These are phyloP conservation scores for Nematodospora anomalae DNA, from an alignment of 1,139 yeast genomes.

Conservation along the genomic window DNA sequence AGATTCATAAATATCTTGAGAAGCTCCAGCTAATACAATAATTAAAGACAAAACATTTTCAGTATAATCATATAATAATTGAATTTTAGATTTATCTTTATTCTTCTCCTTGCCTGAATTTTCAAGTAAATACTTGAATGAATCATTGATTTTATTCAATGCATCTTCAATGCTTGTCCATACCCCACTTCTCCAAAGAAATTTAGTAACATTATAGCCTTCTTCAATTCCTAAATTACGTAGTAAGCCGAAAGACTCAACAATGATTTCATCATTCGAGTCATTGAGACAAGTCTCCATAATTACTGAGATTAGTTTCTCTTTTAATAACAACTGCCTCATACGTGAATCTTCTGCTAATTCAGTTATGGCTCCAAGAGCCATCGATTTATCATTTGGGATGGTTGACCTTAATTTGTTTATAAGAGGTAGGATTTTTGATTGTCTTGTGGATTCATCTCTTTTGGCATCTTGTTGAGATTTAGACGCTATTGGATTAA, in stretches of 20 bases:
- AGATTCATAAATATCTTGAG: conserved; percentile 58
- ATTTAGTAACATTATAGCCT: conserved; percentile 80
- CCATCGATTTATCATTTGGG: conserved; percentile 76
- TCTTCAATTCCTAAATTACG: conserved; percentile 81
- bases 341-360: conserved; percentile 67
- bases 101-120: conserved; percentile 19
- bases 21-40: conserved; percentile 65
- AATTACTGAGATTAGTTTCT: conserved; percentile 62
- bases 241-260: conserved; percentile 77
- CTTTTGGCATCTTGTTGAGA: conserved; percentile 27
- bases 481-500: conserved; percentile 45
- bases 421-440: conserved; percentile 67
- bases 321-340: conserved; percentile 66
- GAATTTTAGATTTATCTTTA: conserved; percentile 43
- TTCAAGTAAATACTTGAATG: conserved; percentile 45
- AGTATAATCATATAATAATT: conserved; percentile 59
- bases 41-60: conserved; percentile 74
- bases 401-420: conserved; percentile 60
- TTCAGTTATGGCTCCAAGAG: conserved; percentile 70
- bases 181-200: conserved; percentile 75
- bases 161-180: conserved; percentile 60
- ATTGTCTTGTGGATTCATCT: conserved; percentile 51
- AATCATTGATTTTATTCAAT: conserved; percentile 47
- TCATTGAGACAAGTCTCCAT: conserved; percentile 69
- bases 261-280: conserved; percentile 68